Conservation (phyloP, 2,329 filamentous ascomycete species). For the Achaetomium macrosporum region DNA sequence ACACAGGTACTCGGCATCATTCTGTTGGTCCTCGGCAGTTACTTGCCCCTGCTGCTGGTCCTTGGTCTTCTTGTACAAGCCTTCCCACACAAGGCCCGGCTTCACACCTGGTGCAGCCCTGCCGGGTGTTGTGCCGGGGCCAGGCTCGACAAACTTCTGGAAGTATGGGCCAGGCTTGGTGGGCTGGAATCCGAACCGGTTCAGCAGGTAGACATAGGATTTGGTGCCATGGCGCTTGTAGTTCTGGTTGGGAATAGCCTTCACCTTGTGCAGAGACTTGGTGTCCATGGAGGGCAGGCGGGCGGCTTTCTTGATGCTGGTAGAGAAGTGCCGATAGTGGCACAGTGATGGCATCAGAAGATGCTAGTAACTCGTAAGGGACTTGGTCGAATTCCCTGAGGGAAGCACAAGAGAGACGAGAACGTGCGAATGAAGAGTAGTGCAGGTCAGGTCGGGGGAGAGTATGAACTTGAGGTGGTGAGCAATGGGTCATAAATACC, state of each 20-base stretch:
- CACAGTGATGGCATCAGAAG: background rate
- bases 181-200: conserved; percentile 58
- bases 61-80: conserved; percentile 42
- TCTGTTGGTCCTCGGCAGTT: conserved; percentile 58
- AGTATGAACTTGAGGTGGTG: too few species aligned
- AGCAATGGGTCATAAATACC: too few species aligned
- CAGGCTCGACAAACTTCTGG: conserved; percentile 40
- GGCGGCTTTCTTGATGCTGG: background rate
- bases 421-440: background rate
- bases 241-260: conserved; percentile 50
- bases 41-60: conserved; percentile 42
- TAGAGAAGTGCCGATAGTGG: background rate
- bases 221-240: conserved; percentile 55
- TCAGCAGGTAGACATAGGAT: conserved; percentile 56
- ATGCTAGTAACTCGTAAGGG: background rate
- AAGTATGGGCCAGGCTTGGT: conserved; percentile 58
- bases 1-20: conserved; percentile 60
- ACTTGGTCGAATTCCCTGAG: background rate
- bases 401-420: background rate
- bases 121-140: background rate
- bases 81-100: conserved; percentile 36
- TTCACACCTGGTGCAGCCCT: conserved; percentile 39
- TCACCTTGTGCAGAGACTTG: conserved; percentile 39
- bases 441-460: too few species aligned
- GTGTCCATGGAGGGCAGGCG: conserved; percentile 29